Percentiles rank a stretch among this genome's conserved stretches.
Conservation (phyloP, 768 basidiomycete genomes). For the Sporobolomyces phaffii region DNA sequence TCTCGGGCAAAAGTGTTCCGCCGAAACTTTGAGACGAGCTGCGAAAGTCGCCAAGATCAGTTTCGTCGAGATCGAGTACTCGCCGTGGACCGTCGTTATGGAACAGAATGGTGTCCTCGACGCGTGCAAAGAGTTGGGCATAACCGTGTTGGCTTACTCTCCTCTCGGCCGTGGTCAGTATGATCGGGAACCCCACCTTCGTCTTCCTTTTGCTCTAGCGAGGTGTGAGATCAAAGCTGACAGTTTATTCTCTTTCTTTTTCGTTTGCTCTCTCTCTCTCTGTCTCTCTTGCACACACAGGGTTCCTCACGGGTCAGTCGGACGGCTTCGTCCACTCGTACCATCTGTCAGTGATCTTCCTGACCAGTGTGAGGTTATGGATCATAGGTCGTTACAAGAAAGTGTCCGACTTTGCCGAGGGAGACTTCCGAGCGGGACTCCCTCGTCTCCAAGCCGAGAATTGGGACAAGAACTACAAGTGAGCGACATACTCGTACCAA, state of each 20-base stretch:
- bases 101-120: slow-evolving; percentile 45
- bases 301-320: slow-evolving; percentile 17
- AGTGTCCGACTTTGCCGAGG: slow-evolving; percentile 45
- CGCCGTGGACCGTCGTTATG: slow-evolving; percentile 25
- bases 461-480: slow-evolving; percentile 16
- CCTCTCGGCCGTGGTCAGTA: slow-evolving; percentile 25
- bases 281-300: not conserved
- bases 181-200: no score
- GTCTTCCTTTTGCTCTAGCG: not conserved
- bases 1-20: slow-evolving; percentile 23
- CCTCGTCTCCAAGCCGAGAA: slow-evolving; percentile 53
- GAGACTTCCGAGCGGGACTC: slow-evolving; percentile 48
- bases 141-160: slow-evolving; percentile 48
- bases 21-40: slow-evolving; percentile 51
- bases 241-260: not conserved
- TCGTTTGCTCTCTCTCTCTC: no score
- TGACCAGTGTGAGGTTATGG: no score
- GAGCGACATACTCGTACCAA: no score
- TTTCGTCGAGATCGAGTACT: slow-evolving; percentile 58
- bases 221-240: no score
- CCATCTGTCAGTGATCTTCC: no score
- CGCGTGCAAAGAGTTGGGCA: slow-evolving; percentile 46
- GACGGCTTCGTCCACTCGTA: no score
- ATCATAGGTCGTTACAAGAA: slow-evolving; percentile 41
- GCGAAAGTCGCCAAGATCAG: slow-evolving; percentile 53